phyloP scores from a whole-genome alignment of 441 rosid species.

The Euphorbia schlechtendalii region DNA sequence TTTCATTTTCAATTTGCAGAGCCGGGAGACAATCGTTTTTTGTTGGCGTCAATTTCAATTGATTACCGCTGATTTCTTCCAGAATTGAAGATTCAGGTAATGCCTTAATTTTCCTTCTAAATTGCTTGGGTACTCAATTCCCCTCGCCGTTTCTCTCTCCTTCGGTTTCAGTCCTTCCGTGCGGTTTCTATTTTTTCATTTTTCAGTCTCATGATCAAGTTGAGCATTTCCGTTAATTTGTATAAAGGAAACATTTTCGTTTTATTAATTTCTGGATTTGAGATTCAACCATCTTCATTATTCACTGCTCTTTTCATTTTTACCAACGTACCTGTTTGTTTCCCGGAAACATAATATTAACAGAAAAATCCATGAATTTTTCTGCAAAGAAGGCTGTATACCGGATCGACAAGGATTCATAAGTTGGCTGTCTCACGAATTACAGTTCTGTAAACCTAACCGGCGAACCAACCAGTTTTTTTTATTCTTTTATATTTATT shows the following conservation, averaged over 20 bases:
- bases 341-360: background rate
- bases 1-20: slow-evolving; percentile 9
- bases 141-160: too few relatives aligned
- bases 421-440: too few relatives aligned
- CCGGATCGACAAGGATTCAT: background rate
- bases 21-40: background rate
- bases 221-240: background rate
- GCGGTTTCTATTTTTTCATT: background rate
- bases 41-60: slow-evolving; percentile 6
- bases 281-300: too few relatives aligned
- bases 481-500: background rate
- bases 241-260: background rate
- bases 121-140: background rate
- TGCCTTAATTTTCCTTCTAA: background rate
- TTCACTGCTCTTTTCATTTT: too few relatives aligned
- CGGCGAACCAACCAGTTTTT: slow-evolving; percentile 1
- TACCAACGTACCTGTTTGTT: background rate
- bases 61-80: slow-evolving; percentile 9
- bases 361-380: too few relatives aligned
- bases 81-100: slow-evolving; percentile 19
- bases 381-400: too few relatives aligned
- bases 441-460: background rate
- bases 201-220: background rate
- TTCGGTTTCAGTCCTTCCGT: background rate
- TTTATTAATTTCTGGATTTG: background rate